phyloP scores from a whole-genome alignment of 768 basidiomycete genomes.

The Boletus patriciae region DNA sequence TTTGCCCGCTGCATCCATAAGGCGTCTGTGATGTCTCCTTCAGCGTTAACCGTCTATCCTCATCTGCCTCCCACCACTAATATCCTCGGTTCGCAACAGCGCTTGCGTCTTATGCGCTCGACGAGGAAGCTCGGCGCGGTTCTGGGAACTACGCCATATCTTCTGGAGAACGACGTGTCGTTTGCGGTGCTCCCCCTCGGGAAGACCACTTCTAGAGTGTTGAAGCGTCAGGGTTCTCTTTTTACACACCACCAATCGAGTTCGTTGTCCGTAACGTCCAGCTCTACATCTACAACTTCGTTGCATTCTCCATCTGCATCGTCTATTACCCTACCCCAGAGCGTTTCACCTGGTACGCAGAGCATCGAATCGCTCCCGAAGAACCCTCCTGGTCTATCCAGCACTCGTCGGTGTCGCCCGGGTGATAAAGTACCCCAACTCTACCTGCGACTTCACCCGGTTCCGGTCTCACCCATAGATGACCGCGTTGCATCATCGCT shows the following conservation, averaged over 20 bases:
- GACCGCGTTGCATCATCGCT: constrained; percentile 3
- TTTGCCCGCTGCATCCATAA: not conserved
- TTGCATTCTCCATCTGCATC: constrained; percentile 22
- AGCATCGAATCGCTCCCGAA: constrained; percentile 8
- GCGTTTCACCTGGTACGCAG: not conserved
- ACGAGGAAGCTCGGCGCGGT: constrained; percentile 38
- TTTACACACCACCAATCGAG: constrained; percentile 25
- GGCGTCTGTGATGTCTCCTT: constrained; percentile 25
- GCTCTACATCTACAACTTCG: constrained; percentile 11
- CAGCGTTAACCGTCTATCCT: constrained; percentile 16
- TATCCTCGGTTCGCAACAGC: constrained; percentile 31
- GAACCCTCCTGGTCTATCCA: constrained; percentile 23
- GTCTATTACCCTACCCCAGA: constrained; percentile 13
- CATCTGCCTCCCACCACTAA: constrained; percentile 39
- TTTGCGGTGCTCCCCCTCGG: constrained; percentile 25
- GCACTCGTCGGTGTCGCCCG: constrained; percentile 8
- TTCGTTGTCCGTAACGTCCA: constrained; percentile 24
- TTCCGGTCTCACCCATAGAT: constrained; percentile 13
- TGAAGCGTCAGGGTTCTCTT: constrained; percentile 36
- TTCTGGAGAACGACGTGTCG: constrained; percentile 30
- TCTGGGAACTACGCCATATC: constrained; percentile 38
- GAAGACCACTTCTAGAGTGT: constrained; percentile 15
- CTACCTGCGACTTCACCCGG: constrained; percentile 23
- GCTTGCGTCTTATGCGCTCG: constrained; percentile 38
- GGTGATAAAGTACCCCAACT: constrained; percentile 22